Evolutionary conservation across 2,329 filamentous ascomycete genomes (phyloP).

Genomic region (Penicillium sp.): DNA sequence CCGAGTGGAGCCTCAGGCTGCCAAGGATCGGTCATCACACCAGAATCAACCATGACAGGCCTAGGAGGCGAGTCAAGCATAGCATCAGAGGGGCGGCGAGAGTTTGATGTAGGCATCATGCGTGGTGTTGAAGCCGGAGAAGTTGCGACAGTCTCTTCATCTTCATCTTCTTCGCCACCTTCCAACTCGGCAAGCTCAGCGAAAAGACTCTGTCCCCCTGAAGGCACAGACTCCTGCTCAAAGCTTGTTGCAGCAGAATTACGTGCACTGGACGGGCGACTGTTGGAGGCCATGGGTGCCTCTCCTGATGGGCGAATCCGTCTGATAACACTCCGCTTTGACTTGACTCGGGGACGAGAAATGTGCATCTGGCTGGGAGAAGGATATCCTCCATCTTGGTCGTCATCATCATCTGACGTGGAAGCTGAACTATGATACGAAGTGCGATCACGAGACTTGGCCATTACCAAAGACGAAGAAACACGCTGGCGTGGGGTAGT

Average conservation of each 20-base stretch:
- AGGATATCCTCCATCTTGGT: slow-evolving; percentile 61
- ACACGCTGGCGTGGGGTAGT: slow-evolving; percentile 42
- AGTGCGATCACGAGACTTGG: slow-evolving; percentile 57
- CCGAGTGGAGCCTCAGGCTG: slow-evolving; percentile 28
- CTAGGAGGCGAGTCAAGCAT: slow-evolving; percentile 23
- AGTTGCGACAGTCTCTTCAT: slow-evolving; percentile 50
- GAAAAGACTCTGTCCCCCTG: slow-evolving; percentile 75
- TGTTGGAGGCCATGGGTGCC: slow-evolving; percentile 41
- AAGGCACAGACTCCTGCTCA: slow-evolving; percentile 47
- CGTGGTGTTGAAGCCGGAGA: slow-evolving; percentile 44
- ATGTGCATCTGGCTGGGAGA: slow-evolving; percentile 67
- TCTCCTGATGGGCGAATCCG: slow-evolving; percentile 56
- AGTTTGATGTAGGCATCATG: slow-evolving; percentile 28
- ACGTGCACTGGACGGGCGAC: slow-evolving; percentile 43
- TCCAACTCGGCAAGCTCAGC: slow-evolving; percentile 84
- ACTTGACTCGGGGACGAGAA: slow-evolving; percentile 69
- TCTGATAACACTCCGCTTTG: slow-evolving; percentile 64
- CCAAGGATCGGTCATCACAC: slow-evolving; percentile 65
- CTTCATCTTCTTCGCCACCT: slow-evolving; percentile 66
- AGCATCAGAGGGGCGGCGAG: slow-evolving; percentile 34
- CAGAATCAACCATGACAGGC: slow-evolving; percentile 59
- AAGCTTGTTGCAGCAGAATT: slow-evolving; percentile 58
- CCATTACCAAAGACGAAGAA: slow-evolving; percentile 38
- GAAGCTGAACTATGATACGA: slow-evolving; percentile 88
- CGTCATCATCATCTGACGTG: slow-evolving; percentile 74